Conservation (phyloP, 2,329 filamentous ascomycete genomes). For the Helotiales sp. region DNA sequence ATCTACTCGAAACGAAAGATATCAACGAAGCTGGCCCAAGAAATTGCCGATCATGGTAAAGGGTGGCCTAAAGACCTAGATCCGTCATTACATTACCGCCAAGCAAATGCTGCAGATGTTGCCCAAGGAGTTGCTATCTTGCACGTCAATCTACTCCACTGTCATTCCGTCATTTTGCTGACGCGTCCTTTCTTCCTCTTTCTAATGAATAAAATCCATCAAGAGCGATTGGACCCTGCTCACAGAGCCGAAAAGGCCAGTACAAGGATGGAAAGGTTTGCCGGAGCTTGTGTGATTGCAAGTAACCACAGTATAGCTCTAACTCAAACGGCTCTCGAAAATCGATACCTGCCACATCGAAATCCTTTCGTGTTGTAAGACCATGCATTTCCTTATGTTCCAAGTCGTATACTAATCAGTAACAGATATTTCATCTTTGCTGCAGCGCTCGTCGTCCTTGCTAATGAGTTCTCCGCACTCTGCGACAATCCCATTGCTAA, state of each 20-base stretch:
- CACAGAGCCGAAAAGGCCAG: slow-evolving; percentile 32
- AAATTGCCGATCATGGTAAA: slow-evolving; percentile 55
- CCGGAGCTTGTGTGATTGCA: slow-evolving; percentile 51
- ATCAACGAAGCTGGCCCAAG: slow-evolving; percentile 55
- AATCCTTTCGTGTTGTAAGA: slow-evolving; percentile 59
- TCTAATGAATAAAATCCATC: slow-evolving; percentile 48
- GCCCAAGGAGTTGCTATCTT: slow-evolving; percentile 58
- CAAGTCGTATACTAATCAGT: background rate
- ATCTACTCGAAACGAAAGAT: slow-evolving; percentile 62
- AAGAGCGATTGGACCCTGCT: slow-evolving; percentile 33
- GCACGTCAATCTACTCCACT: slow-evolving; percentile 61
- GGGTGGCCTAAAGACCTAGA: slow-evolving; percentile 51
- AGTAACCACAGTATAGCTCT: slow-evolving; percentile 51
- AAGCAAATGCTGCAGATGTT: slow-evolving; percentile 45
- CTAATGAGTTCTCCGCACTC: slow-evolving; percentile 55
- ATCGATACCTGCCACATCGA: slow-evolving; percentile 47
- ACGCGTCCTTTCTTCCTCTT: slow-evolving; percentile 65
- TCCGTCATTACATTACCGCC: slow-evolving; percentile 50
- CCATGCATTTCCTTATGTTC: background rate
- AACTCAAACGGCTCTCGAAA: slow-evolving; percentile 45
- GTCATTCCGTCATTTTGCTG: slow-evolving; percentile 62
- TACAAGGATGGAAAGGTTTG: slow-evolving; percentile 45
- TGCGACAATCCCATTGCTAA: slow-evolving; percentile 45
- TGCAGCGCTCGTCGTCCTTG: slow-evolving; percentile 53
- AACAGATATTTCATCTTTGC: slow-evolving; percentile 57